Conservation (phyloP, 345 rosid species). For the Erodium maritimum region DNA sequence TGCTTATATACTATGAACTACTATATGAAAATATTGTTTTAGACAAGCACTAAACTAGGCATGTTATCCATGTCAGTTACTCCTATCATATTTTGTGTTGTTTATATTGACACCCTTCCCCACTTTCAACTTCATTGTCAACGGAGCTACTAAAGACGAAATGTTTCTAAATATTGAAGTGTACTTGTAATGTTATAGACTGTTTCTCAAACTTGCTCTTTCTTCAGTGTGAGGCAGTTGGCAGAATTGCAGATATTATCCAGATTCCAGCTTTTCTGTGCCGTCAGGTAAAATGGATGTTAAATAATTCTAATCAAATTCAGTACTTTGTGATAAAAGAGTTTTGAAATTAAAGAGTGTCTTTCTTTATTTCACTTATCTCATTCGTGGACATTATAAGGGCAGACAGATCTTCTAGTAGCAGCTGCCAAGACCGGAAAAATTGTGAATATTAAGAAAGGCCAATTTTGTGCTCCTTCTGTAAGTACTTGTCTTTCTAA, state of each 20-base stretch:
- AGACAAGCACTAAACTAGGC: too few relatives aligned
- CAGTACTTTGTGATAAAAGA: background rate
- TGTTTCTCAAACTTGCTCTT: constrained; percentile 10
- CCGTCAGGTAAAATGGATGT: constrained; percentile 56
- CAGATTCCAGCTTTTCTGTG: constrained; percentile 97
- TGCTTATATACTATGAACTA: too few relatives aligned
- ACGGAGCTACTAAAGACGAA: background rate
- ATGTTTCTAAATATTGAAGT: background rate
- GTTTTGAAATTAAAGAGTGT: background rate
- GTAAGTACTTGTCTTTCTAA: constrained; percentile 37
- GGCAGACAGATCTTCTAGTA: constrained; percentile 92
- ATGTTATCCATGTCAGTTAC: too few relatives aligned
- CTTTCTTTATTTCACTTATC: constrained; percentile 2
- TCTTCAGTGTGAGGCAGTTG: constrained; percentile 73
- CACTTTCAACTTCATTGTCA: background rate
- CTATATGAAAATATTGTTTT: too few relatives aligned
- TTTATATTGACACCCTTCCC: background rate
- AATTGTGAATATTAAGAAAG: constrained; percentile 88
- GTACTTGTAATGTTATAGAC: constrained; percentile 3
- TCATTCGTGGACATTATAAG: constrained; percentile 11
- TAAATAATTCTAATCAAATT: background rate
- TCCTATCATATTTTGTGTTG: too few relatives aligned
- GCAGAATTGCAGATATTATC: constrained; percentile 83
- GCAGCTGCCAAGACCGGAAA: constrained; percentile 92
- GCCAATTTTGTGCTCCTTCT: constrained; percentile 88